phyloP scores from a whole-genome alignment of 1,284 basidiomycete species.

The Sporisorium reilianum region DNA sequence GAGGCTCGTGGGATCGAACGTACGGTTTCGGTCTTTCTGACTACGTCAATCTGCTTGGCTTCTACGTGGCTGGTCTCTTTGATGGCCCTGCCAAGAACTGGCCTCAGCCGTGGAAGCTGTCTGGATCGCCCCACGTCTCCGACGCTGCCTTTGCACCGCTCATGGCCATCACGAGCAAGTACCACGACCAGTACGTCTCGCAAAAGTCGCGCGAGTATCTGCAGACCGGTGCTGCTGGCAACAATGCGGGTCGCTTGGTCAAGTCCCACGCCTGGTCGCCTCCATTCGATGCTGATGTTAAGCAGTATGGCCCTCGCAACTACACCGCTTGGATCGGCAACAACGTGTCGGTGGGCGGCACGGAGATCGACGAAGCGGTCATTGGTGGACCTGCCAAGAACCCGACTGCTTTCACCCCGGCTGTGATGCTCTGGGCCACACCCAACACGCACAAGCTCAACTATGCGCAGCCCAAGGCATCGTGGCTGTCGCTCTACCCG shows the following conservation, averaged over 20 bases:
- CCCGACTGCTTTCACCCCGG: constrained; percentile 29
- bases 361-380: constrained; percentile 35
- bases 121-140: constrained; percentile 24
- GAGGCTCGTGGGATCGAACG: constrained; percentile 37
- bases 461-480: constrained; percentile 23
- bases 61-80: constrained; percentile 25
- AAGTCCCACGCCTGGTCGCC: constrained; percentile 32
- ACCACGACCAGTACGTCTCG: constrained; percentile 35
- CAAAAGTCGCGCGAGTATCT: constrained; percentile 22
- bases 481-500: constrained; percentile 39
- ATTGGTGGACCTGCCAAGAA: constrained; percentile 41
- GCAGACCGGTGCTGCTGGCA: constrained; percentile 10
- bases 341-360: constrained; percentile 36
- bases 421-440: constrained; percentile 30
- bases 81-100: constrained; percentile 25
- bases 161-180: constrained; percentile 39
- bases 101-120: constrained; percentile 36
- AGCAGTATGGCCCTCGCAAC: constrained; percentile 38
- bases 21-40: constrained; percentile 35
- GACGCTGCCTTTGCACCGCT: constrained; percentile 35
- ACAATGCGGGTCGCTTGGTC: constrained; percentile 25
- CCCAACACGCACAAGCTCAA: constrained; percentile 25
- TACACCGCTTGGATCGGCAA: constrained; percentile 39
- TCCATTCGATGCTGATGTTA: constrained; percentile 33
- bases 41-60: constrained; percentile 39